Base-by-base conservation (phyloP, 495 filamentous ascomycete species). In the Penicillium mononematosum region DNA sequence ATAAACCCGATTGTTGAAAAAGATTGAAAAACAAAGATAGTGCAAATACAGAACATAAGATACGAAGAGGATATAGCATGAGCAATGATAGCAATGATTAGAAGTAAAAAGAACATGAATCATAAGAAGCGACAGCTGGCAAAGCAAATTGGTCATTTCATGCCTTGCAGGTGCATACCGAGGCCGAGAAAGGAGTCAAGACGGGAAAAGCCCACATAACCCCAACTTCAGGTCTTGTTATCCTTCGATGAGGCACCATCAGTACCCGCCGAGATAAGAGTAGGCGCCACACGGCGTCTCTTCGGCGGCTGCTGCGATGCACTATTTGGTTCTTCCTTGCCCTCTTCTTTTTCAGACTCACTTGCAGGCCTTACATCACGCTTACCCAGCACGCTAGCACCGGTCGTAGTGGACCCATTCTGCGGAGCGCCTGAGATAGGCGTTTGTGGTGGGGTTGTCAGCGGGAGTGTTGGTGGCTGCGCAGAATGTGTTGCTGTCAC, bases 361-460 rank as follows among this genome's bases (percentile, higher is more conserved):
- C 74, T 81, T 9, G 66, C 59, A 5, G 70, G 50, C 38, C 55
- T 58, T n/a, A 67, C 68, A 29, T 84, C 81, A 32, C 84, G 75
- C 62, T 87, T 87, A 1, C 84, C 84, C 19, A 86, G 65, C 5
- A 84, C 75, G 48, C 72, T 81, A 41, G 66, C 69, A 20, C 29
- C 20, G 49, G 70, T 74, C 41, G 70, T 67, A 2, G 69, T 76
- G 22, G 71, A 57, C 16, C 77, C 77, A 46, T 78, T 78, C 46
- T 74, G 73, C 16, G 71, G 70, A 19, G 66, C 58, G 10, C 68
- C 67, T 19, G 76, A 71, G 50, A 84, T 72, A 12, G 90, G 89
- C 8, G 91, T 95, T 70, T 91, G 86, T 2, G 91, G 91, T 22
- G 91, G 91, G 5, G 91, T 94, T 4, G 86, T 86, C 45, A 90